These are phyloP conservation scores for Cladophialophora psammophila DNA, from an alignment of 2,329 filamentous ascomycete genomes.

Conservation along the genomic window DNA sequence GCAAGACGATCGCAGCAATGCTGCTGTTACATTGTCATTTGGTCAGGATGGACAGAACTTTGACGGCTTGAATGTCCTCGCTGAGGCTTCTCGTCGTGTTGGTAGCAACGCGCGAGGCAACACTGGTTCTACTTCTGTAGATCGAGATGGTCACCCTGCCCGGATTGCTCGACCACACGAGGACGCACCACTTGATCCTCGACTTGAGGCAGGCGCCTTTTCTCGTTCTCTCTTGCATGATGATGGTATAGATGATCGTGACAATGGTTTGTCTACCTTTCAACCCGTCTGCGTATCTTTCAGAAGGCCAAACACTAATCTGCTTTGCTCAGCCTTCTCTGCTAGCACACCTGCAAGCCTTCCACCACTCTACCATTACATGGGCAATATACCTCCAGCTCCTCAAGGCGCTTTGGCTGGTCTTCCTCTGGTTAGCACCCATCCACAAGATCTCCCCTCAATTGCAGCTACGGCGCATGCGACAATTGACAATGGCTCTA, in stretches of 20 bases:
- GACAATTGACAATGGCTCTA: slow-evolving; percentile 47
- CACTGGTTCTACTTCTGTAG: slow-evolving; percentile 8
- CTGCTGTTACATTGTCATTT: slow-evolving; percentile 44
- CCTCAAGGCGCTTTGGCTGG: slow-evolving; percentile 15
- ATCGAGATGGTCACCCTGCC: slow-evolving; percentile 15
- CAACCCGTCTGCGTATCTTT: background rate
- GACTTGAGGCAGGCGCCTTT: slow-evolving; percentile 27
- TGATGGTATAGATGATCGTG: slow-evolving; percentile 14
- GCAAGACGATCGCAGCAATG: slow-evolving; percentile 30
- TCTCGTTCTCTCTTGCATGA: slow-evolving; percentile 19
- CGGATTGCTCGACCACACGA: background rate
- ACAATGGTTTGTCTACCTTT: slow-evolving; percentile 20
- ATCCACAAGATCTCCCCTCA: slow-evolving; percentile 53
- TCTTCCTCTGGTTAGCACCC: slow-evolving; percentile 30
- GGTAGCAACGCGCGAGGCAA: slow-evolving; percentile 46
- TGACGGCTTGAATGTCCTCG: slow-evolving; percentile 83
- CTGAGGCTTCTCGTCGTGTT: slow-evolving; percentile 84
- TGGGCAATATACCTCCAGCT: slow-evolving; percentile 13
- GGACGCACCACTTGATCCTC: slow-evolving; percentile 25
- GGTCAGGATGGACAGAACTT: slow-evolving; percentile 65
- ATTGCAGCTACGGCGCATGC: slow-evolving; percentile 57
- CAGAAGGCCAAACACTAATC: background rate
- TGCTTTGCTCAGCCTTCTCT: slow-evolving; percentile 8
- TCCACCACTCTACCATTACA: slow-evolving; percentile 18
- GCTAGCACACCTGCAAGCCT: slow-evolving; percentile 11